Evolutionary conservation across 495 filamentous ascomycete genomes (phyloP), one percentile per base, ranked within the genome.

Genomic region (Pseudotulostoma volvatum): DNA sequence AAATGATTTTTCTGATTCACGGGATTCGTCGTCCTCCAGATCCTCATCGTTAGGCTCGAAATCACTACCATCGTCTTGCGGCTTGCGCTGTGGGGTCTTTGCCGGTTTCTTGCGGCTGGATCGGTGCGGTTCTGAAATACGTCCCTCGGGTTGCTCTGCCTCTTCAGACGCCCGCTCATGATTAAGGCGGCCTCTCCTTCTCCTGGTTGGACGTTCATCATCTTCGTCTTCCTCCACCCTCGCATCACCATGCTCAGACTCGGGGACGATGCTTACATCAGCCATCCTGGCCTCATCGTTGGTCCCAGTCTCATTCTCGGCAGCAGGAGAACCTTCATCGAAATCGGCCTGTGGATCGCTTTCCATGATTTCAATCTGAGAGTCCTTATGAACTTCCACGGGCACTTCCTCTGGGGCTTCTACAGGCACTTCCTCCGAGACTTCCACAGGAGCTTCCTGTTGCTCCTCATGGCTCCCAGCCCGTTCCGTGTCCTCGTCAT

Each of bases 21-120:
- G 73, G 8, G 68, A 36, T 35, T 64, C 66, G 30, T 77, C 85
- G 37, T 78, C 73, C 39, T 72, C 63, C 1, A 57, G 60, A 17
- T 61, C 61, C 21, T 77, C 77, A 36, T 76, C 74, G 5, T 70
- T 70, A 5, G 84, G 84, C 48, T 93, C 84, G 49, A 93, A 93
- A 45, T 94, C 86, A 52, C 83, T 90, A 47, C 79, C 84, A 11
- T 80, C 79, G 41, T 86, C 76, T 31, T 66, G 54, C 4, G 55
- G 43, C 18, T 67, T 71, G 36, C 70, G 71, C 50, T 79, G 66
- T 18, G 63, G 67, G 38, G 51, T 57, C 37, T 57, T 60, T 17
- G 60, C 37, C 20, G 51, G 60, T 41, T 63, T 67, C 45, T 68
- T 67, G 39, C 67, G 66, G 40, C 64, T 53, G 39, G 58, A 55